Percentiles rank a stretch among this genome's conserved stretches.
Evolutionary conservation across 371 early-diverging fungal species (phyloP).

Genomic region (Basidiobolus heterosporus): DNA sequence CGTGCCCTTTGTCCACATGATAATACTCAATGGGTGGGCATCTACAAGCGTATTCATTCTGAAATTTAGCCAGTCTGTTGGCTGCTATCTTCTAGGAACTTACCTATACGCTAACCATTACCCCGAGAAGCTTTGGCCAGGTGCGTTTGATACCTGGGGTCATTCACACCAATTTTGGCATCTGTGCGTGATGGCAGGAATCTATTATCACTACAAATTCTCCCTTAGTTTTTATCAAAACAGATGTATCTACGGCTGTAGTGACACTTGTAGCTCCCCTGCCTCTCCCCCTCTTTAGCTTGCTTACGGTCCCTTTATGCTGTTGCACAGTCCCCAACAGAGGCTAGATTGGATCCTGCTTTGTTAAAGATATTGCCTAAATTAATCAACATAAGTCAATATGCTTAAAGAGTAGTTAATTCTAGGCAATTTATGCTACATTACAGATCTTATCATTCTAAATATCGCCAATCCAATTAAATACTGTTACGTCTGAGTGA

Average conservation of each 20-base stretch:
- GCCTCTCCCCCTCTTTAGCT: too few relatives aligned
- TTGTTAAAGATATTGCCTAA: too few relatives aligned
- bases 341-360: too few relatives aligned
- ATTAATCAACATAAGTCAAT: too few relatives aligned
- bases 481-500: too few relatives aligned
- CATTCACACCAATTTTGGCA: conserved; percentile 75
- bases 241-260: conserved; percentile 25
- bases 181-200: conserved; percentile 47
- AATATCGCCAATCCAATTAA: too few relatives aligned
- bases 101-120: conserved; percentile 46
- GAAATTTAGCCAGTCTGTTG: conserved; percentile 25
- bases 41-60: conserved; percentile 25
- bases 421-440: too few relatives aligned
- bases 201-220: conserved; percentile 45
- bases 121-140: conserved; percentile 58
- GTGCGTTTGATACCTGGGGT: conserved; percentile 49
- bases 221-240: conserved; percentile 30
- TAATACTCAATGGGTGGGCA: conserved; percentile 20
- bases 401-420: too few relatives aligned
- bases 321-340: too few relatives aligned
- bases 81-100: conserved; percentile 36
- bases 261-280: conserved; percentile 12
- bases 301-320: too few relatives aligned
- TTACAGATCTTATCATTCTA: too few relatives aligned
- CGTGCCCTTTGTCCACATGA: conserved; percentile 34